These are phyloP conservation scores for Exidia glandulosa DNA, from an alignment of 768 basidiomycete genomes.

Conservation along the genomic window DNA sequence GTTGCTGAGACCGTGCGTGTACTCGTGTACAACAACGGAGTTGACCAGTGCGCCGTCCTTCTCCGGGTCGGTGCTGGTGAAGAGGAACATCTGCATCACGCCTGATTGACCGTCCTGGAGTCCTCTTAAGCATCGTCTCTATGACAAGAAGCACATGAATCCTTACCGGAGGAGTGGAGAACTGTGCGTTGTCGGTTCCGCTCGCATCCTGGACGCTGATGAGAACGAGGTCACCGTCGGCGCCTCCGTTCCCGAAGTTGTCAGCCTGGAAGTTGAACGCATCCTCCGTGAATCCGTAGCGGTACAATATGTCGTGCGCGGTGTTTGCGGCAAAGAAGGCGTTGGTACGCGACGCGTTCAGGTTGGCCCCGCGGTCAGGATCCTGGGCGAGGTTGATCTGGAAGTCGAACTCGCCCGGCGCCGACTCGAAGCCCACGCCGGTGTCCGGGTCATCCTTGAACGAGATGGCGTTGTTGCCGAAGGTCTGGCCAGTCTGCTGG, in stretches of 20 bases:
- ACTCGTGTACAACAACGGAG: slow-evolving; percentile 25
- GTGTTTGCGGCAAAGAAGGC: slow-evolving; percentile 29
- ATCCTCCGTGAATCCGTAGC: slow-evolving; percentile 7
- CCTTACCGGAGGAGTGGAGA: slow-evolving; percentile 16
- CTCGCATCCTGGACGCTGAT: slow-evolving; percentile 23
- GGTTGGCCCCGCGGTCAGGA: slow-evolving; percentile 21
- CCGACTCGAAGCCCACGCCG: slow-evolving; percentile 26
- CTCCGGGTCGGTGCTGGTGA: slow-evolving; percentile 27
- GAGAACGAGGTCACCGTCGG: slow-evolving; percentile 25
- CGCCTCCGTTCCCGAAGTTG: slow-evolving; percentile 26
- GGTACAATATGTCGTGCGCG: slow-evolving; percentile 21
- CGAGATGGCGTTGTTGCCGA: slow-evolving; percentile 28
- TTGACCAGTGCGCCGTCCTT: slow-evolving; percentile 27
- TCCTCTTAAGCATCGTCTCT: no score
- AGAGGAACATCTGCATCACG: slow-evolving; percentile 25
- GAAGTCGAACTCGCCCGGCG: slow-evolving; percentile 10
- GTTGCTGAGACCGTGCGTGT: slow-evolving; percentile 31
- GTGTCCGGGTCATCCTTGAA: slow-evolving; percentile 10
- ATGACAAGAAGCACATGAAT: no score
- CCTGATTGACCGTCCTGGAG: slow-evolving; percentile 24
- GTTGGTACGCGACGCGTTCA: slow-evolving; percentile 26
- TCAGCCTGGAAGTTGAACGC: slow-evolving; percentile 26
- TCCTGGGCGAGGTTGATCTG: slow-evolving; percentile 18
- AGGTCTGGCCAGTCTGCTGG: slow-evolving; percentile 9
- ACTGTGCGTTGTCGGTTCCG: slow-evolving; percentile 14